Conservation (phyloP, 2,329 filamentous ascomycete genomes). For the Tolypocladium cylindrosporum region DNA sequence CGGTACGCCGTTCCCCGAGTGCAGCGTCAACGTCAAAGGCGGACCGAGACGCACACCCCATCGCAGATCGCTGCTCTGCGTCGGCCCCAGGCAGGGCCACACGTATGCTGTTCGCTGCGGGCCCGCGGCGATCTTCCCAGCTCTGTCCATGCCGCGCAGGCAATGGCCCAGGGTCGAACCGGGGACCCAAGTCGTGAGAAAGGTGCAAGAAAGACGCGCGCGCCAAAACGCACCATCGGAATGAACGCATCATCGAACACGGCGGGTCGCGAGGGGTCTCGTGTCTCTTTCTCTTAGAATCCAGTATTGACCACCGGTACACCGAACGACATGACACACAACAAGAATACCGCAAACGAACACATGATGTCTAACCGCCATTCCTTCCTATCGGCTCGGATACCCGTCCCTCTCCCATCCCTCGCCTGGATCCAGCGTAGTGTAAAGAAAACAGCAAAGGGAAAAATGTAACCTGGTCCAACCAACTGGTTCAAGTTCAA, state of each 20-base stretch:
- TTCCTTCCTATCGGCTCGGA: constrained; percentile 1
- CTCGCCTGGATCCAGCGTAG: constrained; percentile 1
- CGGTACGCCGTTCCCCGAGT: not conserved
- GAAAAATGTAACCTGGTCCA: not conserved
- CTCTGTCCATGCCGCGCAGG: not conserved
- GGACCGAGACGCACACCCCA: not conserved
- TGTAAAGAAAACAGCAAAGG: constrained; percentile 1
- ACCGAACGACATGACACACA: constrained; percentile 6
- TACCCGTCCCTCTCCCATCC: not conserved
- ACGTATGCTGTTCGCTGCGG: not conserved
- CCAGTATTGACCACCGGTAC: constrained; percentile 10
- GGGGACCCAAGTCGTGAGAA: not conserved
- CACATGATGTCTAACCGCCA: constrained; percentile 10
- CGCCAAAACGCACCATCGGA: not conserved
- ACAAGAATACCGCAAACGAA: constrained; percentile 7
- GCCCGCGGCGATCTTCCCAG: not conserved
- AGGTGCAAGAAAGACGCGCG: not conserved
- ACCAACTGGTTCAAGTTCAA: not conserved
- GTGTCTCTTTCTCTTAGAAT: constrained; percentile 3
- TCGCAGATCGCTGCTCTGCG: not conserved
- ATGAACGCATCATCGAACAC: not conserved
- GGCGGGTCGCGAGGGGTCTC: not conserved
- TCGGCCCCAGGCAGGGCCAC: not conserved
- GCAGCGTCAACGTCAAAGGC: not conserved
- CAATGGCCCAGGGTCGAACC: not conserved